Percentiles rank a stretch among this genome's conserved stretches.
These are phyloP conservation scores for Allomyces macrogynus DNA, from an alignment of 192 early-diverging fungal genomes.

Conservation along the genomic window DNA sequence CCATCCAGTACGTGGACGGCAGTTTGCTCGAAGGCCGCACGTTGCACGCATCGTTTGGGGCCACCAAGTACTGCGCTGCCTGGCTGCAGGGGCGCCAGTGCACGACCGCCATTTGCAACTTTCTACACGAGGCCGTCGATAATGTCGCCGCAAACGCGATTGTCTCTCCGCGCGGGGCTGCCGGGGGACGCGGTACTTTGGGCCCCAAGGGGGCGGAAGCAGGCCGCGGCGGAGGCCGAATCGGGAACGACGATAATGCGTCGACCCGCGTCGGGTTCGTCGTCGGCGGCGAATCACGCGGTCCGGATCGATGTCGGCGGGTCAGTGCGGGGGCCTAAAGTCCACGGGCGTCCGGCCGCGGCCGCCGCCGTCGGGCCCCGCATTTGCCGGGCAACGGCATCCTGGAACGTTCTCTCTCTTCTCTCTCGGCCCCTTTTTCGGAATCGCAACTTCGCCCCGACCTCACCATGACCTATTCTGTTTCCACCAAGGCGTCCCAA, in stretches of 20 bases:
- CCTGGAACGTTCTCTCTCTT: no score
- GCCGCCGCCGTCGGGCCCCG: no score
- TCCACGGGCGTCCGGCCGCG: no score
- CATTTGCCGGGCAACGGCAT: no score
- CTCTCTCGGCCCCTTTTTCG: no score
- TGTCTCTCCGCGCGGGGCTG: neutral
- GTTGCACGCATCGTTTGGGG: constrained; percentile 75
- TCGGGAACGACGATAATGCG: neutral
- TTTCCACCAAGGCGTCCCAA: no score
- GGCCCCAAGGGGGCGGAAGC: neutral
- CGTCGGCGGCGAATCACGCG: no score
- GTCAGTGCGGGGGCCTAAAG: no score
- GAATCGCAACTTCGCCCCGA: no score
- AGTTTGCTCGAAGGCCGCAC: constrained; percentile 49
- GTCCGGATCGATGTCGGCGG: no score
- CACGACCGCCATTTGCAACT: constrained; percentile 86
- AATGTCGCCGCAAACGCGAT: constrained; percentile 68
- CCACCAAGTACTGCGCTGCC: constrained; percentile 96
- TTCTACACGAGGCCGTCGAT: constrained; percentile 80
- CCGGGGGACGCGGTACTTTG: neutral
- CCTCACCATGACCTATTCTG: no score
- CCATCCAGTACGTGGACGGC: constrained; percentile 90
- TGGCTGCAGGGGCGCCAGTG: constrained; percentile 79
- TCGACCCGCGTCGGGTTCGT: no score
- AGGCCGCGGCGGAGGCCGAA: neutral